Base-by-base conservation (phyloP, 176 grass and related monocot genomes). In the Oryza rufipogon region DNA sequence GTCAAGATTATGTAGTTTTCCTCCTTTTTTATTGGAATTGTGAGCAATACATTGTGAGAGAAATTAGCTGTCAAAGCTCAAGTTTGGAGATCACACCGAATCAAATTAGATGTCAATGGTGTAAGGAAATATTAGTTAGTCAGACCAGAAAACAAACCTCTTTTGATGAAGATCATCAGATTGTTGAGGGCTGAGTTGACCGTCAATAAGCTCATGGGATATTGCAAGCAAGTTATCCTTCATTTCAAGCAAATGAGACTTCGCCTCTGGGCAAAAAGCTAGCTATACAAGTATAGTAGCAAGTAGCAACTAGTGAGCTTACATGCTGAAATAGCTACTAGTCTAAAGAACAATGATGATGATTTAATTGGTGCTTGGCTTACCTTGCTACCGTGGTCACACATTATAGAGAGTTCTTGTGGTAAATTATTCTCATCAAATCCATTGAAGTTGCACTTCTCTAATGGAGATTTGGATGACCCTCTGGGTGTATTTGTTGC, bases 151-250 rank as follows among this genome's bases (percentile, higher is more conserved):
- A 87, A 75, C 71, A 87, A 85, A 98, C 96, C 96, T 74, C 58
- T 87, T 85, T 87, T 93, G 84, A 78, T 56, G 85, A 87, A 98
- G 91, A 78, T 84, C 88, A 89, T 98, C 74, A 12, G 75, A 90
- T 44, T 34, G 52, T 86, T 77, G 61, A 87, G 86, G 85, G 73
- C 56, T 87, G 69, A 95, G 86, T 71, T 98, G 79, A 65, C 74
- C 90, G 77, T 99, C 93, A 68, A 99, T 88, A 90, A 99, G 91
- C 81, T 99, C 81, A 90, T 90, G 89, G 81, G 93, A 74, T 81
- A 99, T 85, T 56, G 14, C 58, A 87, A 99, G 76, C 9, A 96
- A 81, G 34, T 74, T 71, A 90, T 99, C 91, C 81, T 99, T 99
- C 89, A 94, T 88, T 68, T 94, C 93, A 75, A 76, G 89, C 69